Conservation (phyloP, 2,329 filamentous ascomycete genomes). For the Paecilomyces dactylethromorphus region DNA sequence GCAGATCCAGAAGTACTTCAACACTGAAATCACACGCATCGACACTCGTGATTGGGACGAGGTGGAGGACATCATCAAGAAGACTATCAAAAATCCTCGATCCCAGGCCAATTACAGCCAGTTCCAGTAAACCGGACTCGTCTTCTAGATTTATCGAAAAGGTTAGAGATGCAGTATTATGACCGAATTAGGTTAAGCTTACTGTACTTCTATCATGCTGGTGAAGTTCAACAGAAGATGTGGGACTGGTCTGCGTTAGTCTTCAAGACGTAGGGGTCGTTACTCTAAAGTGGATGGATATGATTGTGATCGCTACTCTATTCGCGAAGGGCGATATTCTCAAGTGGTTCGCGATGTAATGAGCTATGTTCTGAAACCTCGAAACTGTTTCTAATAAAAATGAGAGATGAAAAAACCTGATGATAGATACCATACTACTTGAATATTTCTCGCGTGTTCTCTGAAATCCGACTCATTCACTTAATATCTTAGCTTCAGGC, state of each 20-base stretch:
- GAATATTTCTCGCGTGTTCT: neutral
- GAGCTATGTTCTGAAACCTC: slow-evolving; percentile 4
- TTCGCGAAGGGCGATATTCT: neutral
- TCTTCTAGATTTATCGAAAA: neutral
- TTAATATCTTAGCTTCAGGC: too few relatives aligned
- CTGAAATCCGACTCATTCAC: neutral
- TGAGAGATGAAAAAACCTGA: slow-evolving; percentile 9
- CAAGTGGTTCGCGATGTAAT: neutral
- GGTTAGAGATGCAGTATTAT: neutral
- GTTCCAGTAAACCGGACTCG: neutral
- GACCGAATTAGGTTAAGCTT: neutral
- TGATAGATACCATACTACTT: slow-evolving; percentile 27
- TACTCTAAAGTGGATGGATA: neutral
- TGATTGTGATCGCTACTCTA: neutral
- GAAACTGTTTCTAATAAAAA: slow-evolving; percentile 5
- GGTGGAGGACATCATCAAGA: slow-evolving; percentile 76
- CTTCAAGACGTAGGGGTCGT: neutral
- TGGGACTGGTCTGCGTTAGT: neutral
- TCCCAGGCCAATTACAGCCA: slow-evolving; percentile 32
- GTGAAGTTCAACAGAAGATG: neutral
- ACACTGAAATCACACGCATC: slow-evolving; percentile 72
- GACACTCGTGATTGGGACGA: slow-evolving; percentile 85
- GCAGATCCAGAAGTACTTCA: slow-evolving; percentile 73
- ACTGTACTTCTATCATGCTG: neutral
- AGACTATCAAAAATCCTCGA: slow-evolving; percentile 60